Evolutionary conservation across 306 rosid genomes (phyloP), one percentile per base, ranked within the genome.

Genomic region (Gastrolobium villosum): DNA sequence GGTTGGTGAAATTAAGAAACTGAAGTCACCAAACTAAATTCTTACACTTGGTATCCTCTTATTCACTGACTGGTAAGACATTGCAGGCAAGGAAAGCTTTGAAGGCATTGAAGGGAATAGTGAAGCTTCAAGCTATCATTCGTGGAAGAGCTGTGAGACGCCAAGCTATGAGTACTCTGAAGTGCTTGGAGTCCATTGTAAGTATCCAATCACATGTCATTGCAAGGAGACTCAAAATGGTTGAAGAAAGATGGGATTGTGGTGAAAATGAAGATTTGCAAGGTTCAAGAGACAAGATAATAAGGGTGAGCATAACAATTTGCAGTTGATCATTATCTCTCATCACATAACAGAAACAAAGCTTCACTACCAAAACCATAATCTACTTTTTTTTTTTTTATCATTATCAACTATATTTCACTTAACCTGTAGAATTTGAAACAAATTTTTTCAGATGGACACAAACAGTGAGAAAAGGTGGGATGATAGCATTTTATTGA

Each of bases 91-190:
- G 85, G 86, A 91, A 92, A 82, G 99, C 99, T 63, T 86, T 92
- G 85, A 65, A 85, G 56, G 99, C 99, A 83, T 81, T 95, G 82
- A 92, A 89, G 89, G 99, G 99, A 82, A 92, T 95, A 78, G 98
- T 95, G 87, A 95, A 78, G 84, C 99, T 95, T 59, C 99, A 95
- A 87, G 98, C 99, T 39, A 87, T 95, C 35, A 92, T 95, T 48
- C 84, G 99, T 1, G 98, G 99, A 45, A 78, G 89, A 81, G 96
- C 97, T 57, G 98, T 95, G 62, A 87, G 99, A 65, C 95, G 97
- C 50, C 96, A 95, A 86, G 93, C 99, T 60, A 78, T 91, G 64
- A 88, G 83, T 61, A 91, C 98, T 41, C 90, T 95, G 15, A 91
- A 89, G 83, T 84, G 95, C 84, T 86, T 95, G 89, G 93, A 95